phyloP scores from a whole-genome alignment of 1,284 basidiomycete species.

The Rhizoctonia solani region DNA sequence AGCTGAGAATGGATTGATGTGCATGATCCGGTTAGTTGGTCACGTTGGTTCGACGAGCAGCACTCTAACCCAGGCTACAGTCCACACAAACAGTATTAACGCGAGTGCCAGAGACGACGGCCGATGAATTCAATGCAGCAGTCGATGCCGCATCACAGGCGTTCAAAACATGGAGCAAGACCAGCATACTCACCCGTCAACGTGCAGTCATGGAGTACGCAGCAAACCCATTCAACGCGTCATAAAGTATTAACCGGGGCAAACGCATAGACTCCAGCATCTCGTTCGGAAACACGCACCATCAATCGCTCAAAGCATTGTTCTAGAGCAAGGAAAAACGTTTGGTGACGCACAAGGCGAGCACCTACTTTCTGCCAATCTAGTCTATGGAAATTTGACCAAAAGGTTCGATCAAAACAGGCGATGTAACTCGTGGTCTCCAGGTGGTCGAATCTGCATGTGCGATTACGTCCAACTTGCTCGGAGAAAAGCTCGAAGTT shows the following conservation, averaged over 20 bases:
- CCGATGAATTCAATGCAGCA: slow-evolving; percentile 82
- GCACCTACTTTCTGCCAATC: slow-evolving; percentile 36
- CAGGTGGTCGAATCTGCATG: slow-evolving; percentile 93
- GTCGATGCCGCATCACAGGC: slow-evolving; percentile 85
- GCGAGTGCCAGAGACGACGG: slow-evolving; percentile 87
- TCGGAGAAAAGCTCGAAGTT: slow-evolving; percentile 93
- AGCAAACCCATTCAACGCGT: neutral
- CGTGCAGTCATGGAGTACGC: slow-evolving; percentile 85
- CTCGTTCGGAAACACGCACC: slow-evolving; percentile 78
- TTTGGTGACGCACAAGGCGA: slow-evolving; percentile 59
- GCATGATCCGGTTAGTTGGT: slow-evolving; percentile 75
- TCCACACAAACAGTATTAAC: slow-evolving; percentile 89
- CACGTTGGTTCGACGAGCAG: no score
- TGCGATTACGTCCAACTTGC: slow-evolving; percentile 78
- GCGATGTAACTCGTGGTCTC: slow-evolving; percentile 90
- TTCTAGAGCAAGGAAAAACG: slow-evolving; percentile 92
- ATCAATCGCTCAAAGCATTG: slow-evolving; percentile 74
- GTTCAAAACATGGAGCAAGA: slow-evolving; percentile 87
- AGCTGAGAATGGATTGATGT: slow-evolving; percentile 81
- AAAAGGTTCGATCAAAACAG: slow-evolving; percentile 93
- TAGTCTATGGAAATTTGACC: slow-evolving; percentile 47
- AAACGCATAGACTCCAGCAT: slow-evolving; percentile 66
- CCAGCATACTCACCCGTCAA: slow-evolving; percentile 86
- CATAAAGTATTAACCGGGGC: neutral
- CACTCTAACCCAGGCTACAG: slow-evolving; percentile 43